Evolutionary conservation across 192 early-diverging fungal species (phyloP), one percentile per base, ranked within the genome.

Genomic region (Oehlia diaphana): DNA sequence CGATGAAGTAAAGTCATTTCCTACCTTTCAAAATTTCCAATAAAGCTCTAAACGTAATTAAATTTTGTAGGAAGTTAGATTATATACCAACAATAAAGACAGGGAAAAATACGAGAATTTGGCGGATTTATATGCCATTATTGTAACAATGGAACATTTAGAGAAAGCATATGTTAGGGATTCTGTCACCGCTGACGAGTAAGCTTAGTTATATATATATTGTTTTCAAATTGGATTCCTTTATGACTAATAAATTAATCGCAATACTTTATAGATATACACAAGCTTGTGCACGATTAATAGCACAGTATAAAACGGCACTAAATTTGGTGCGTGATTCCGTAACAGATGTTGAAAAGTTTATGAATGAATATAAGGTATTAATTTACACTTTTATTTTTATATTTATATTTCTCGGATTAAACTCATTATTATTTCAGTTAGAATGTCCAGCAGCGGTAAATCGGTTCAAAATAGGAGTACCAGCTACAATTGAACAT

Each of bases 401-500:
- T 16, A 83, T 26, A 10, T 26, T 9, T 2, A 74, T 21, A n/a
- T 53, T 28, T 37, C 23, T 19, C 37, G 35, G 4, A 63, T 35
- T 50, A 10, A 58, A 61, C 16, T 35, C 49, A 75, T 14, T 70
- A n/a, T 14, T 80, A 2, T 79, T 33, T 70, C 39, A 93, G 88
- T 83, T 97, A 42, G 88, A 88, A 53, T 96, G 95, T 75, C 93
- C 96, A 2, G 95, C 96, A 4, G 98, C 97, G 3, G 88, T 88
- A 21, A 92, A 93, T 72, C 87, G 97, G 44, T 84, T 99, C 74
- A 94, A 95, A 82, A 94, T 97, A n/a, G 98, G 98, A 0, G 95
- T 99, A 0, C 98, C 98, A 2, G 94, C 95, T 12, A 99, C 98
- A 0, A 90, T 96, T 47, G 98, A 99, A 81, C 97, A 98, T 87